phyloP scores from a whole-genome alignment of 1,284 basidiomycete genomes.

The Fomitopsis pinicola region DNA sequence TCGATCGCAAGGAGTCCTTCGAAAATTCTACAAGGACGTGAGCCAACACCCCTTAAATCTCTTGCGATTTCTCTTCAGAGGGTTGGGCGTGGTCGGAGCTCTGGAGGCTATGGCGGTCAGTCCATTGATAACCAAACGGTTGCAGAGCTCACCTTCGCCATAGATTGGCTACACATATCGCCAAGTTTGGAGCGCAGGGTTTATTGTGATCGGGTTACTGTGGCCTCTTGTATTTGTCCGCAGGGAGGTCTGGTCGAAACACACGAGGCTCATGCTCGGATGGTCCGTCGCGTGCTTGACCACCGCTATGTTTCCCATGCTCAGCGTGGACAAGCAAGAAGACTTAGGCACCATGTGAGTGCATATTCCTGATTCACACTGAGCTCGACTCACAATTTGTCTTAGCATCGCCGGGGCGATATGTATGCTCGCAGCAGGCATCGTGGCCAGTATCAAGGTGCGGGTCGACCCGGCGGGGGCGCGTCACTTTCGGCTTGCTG shows the following conservation, averaged over 20 bases:
- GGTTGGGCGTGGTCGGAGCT: slow-evolving; percentile 33
- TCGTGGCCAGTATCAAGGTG: slow-evolving; percentile 8
- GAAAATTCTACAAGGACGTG: slow-evolving; percentile 7
- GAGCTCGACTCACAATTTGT: too few species aligned
- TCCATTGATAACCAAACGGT: slow-evolving; percentile 9
- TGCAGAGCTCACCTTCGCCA: neutral
- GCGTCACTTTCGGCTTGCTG: slow-evolving; percentile 18
- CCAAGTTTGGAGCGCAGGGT: slow-evolving; percentile 70
- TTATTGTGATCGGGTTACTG: slow-evolving; percentile 55
- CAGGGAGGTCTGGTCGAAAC: slow-evolving; percentile 22
- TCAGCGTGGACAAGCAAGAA: slow-evolving; percentile 75
- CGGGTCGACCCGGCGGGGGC: neutral
- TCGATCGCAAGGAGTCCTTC: slow-evolving; percentile 22
- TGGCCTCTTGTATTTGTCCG: slow-evolving; percentile 65
- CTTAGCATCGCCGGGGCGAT: slow-evolving; percentile 20
- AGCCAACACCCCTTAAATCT: neutral
- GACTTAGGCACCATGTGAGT: slow-evolving; percentile 56
- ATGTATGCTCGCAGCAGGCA: slow-evolving; percentile 20
- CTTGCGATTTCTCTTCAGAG: slow-evolving; percentile 20
- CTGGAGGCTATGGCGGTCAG: slow-evolving; percentile 75
- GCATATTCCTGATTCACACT: neutral
- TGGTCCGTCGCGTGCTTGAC: slow-evolving; percentile 57
- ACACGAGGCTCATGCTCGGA: slow-evolving; percentile 27
- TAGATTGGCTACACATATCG: slow-evolving; percentile 70
- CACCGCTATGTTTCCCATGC: slow-evolving; percentile 66